phyloP scores from a whole-genome alignment of 176 grass and related monocot genomes.

The Phragmites australis region DNA sequence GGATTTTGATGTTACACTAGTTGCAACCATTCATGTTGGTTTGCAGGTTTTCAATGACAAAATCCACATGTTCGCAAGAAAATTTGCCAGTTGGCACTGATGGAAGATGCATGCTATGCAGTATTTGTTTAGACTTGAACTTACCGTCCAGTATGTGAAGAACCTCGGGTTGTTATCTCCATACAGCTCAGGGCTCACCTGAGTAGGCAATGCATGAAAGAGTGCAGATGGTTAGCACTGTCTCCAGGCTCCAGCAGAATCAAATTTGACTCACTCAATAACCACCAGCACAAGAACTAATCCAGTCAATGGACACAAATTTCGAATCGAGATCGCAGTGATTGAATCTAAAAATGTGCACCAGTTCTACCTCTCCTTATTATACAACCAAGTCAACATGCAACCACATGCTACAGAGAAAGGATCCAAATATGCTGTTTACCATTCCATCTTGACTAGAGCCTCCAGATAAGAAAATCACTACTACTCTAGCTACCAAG shows the following conservation, averaged over 20 bases:
- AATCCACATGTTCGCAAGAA: background rate
- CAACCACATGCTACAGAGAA: constrained; percentile 34
- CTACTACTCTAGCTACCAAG: background rate
- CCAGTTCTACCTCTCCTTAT: constrained; percentile 5
- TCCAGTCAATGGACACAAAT: constrained; percentile 42
- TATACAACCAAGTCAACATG: constrained; percentile 27
- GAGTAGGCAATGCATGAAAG: constrained; percentile 11
- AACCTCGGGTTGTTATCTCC: constrained; percentile 81
- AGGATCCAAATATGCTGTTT: background rate
- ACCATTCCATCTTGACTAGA: background rate
- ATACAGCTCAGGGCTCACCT: constrained; percentile 95
- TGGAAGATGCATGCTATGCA: background rate
- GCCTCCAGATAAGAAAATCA: background rate
- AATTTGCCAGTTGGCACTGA: no score
- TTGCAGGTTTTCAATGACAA: background rate
- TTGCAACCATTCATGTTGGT: background rate
- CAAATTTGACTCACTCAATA: constrained; percentile 17
- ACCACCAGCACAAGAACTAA: constrained; percentile 15
- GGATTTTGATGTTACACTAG: background rate
- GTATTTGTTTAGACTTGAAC: background rate
- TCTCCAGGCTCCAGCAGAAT: background rate
- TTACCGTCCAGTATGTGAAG: constrained; percentile 99
- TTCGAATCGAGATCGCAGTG: constrained; percentile 36
- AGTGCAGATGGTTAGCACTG: constrained; percentile 29
- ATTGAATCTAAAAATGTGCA: constrained; percentile 51